Percentiles rank a stretch among this genome's conserved stretches.
Evolutionary conservation across 371 early-diverging fungal species (phyloP).

Genomic region (Mycotypha africana): DNA sequence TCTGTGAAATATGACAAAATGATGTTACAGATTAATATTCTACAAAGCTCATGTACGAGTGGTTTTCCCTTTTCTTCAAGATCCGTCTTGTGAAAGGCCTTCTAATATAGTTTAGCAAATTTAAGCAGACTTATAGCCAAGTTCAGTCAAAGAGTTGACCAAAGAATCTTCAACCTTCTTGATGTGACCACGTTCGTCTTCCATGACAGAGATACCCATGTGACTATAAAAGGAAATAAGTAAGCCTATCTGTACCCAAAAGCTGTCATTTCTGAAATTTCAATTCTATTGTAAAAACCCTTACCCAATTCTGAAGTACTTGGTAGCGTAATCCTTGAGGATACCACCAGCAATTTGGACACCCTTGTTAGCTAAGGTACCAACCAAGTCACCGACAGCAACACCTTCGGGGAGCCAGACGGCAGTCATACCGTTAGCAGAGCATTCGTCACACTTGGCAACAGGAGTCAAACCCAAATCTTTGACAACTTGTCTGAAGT

Average conservation of each 20-base stretch:
- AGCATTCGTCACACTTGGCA: conserved; percentile 50
- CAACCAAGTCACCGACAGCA: conserved; percentile 71
- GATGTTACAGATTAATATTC: too few relatives aligned
- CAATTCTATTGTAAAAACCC: conserved; percentile 5
- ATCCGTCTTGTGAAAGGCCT: too few relatives aligned
- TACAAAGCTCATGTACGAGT: too few relatives aligned
- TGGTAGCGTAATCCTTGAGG: conserved; percentile 73
- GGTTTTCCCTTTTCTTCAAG: too few relatives aligned
- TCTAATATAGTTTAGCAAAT: too few relatives aligned
- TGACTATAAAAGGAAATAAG: conserved; percentile 41
- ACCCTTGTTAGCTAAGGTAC: conserved; percentile 69
- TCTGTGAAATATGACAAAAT: too few relatives aligned
- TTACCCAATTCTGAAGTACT: conserved; percentile 93
- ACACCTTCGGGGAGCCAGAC: conserved; percentile 90
- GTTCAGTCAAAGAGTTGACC: conserved; percentile 62
- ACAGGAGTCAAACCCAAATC: conserved; percentile 77
- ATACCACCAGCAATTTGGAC: conserved; percentile 94
- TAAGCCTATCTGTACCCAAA: neutral
- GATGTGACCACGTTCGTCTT: conserved; percentile 68
- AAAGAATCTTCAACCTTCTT: conserved; percentile 72
- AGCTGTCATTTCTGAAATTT: too few relatives aligned
- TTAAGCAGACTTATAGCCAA: conserved; percentile 45
- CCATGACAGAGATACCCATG: conserved; percentile 89
- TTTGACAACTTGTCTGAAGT: conserved; percentile 67
- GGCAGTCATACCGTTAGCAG: conserved; percentile 93